Evolutionary conservation across 148 eudicot species (phyloP), one percentile per base, ranked within the genome.

Genomic region (Vaccinium vitisidaea): DNA sequence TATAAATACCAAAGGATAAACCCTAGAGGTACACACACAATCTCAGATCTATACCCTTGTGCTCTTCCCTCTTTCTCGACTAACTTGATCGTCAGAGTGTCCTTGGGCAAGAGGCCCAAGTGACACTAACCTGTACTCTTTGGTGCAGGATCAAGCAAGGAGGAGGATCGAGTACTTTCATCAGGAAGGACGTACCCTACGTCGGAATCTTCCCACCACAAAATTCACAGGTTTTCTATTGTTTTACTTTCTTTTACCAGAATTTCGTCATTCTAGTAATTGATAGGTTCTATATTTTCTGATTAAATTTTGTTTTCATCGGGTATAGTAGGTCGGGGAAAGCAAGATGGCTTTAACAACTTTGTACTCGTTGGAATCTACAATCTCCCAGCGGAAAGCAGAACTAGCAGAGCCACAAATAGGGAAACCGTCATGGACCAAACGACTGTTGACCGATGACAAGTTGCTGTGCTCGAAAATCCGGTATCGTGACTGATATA

Each of bases 351-450:
- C 99, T 59, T 86, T 87, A 90, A 92, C 97, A 46, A 92, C 98
- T 50, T 84, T 96, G 53, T 94, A 93, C 83, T 90, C 94, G 4
- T 86, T 96, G 77, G 98, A 96, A 88, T 91, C 98, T 69, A 94
- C 93, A 43, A 92, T 96, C 65, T 79, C 79, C 80, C 89, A 90
- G 85, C 88, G 98, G 56, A 93, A 90, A 86, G 89, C 82, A 82
- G 96, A 96, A 88, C 73, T 88, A 18, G 84, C 87, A 49, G 56
- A 25, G 5, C 77, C 83, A 50, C 73, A 81, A 77, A 90, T 81
- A 59, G 92, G 88, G 77, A 96, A 96, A 84, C 94, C 95, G 12
- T 96, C 99, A 0, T 96, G 99, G 99, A 96, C 98, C 25, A 92
- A 92, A 80, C 92, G 94, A 75, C 84, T 96, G 78, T 90, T 96